A percentile compares a stretch with the other conserved stretches of the same genome.
phyloP scores from a whole-genome alignment of 2,329 filamentous ascomycete species.

The Diplocarpon mali region DNA sequence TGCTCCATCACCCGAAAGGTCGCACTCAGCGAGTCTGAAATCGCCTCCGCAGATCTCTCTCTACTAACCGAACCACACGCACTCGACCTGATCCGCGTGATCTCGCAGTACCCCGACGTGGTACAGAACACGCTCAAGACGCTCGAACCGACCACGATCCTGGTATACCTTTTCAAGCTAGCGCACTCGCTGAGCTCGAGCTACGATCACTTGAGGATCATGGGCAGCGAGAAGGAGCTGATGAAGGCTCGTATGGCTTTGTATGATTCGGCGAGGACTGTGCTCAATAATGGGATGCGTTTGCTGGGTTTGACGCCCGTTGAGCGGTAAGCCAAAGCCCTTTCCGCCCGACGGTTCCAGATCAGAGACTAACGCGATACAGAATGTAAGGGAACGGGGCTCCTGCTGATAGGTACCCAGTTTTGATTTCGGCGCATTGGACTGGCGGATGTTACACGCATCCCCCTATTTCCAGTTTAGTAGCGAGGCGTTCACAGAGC shows the following conservation, averaged over 20 bases:
- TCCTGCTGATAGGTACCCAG: no score
- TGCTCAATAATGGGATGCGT: conserved; percentile 74
- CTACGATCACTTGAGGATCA: conserved; percentile 72
- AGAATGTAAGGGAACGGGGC: no score
- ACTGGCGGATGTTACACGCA: no score
- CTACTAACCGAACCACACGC: conserved; percentile 64
- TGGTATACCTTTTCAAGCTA: conserved; percentile 74
- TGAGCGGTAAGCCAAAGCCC: conserved; percentile 31
- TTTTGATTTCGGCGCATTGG: no score
- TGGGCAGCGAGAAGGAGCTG: conserved; percentile 65
- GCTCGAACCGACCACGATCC: conserved; percentile 58
- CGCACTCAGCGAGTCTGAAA: conserved; percentile 41
- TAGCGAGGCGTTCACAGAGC: no score
- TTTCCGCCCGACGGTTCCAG: no score
- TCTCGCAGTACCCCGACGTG: conserved; percentile 80
- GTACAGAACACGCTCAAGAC: conserved; percentile 77
- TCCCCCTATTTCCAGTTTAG: no score
- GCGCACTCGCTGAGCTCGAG: conserved; percentile 68
- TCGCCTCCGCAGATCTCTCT: conserved; percentile 52
- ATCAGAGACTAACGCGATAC: no score
- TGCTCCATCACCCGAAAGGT: conserved; percentile 51
- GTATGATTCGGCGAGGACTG: conserved; percentile 64
- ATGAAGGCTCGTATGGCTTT: conserved; percentile 64
- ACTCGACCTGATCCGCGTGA: conserved; percentile 58
- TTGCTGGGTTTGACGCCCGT: conserved; percentile 70